Percentiles rank a stretch among this genome's conserved stretches.
phyloP scores from a whole-genome alignment of 257 asterid species.

The Osmanthus fragrans region DNA sequence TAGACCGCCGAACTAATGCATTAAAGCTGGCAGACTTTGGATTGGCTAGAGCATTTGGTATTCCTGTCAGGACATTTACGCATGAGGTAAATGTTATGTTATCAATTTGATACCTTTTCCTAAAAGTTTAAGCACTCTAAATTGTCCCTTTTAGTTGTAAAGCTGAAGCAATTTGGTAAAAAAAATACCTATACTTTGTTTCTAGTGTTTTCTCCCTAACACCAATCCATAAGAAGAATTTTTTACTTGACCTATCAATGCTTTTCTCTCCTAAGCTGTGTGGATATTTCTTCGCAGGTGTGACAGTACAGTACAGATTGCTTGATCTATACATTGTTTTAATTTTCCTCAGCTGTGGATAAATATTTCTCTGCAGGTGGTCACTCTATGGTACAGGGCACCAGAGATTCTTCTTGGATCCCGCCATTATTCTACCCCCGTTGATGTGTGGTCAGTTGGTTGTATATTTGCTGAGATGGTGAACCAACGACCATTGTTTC shows the following conservation, averaged over 20 bases:
- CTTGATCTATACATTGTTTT: conserved; percentile 2
- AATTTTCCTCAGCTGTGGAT: conserved; percentile 12
- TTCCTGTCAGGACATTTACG: conserved; percentile 93
- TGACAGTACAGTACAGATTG: background rate
- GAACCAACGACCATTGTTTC: conserved; percentile 72
- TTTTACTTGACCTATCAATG: background rate
- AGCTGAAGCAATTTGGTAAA: background rate
- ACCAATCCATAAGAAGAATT: conserved; percentile 6
- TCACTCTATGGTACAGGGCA: conserved; percentile 97
- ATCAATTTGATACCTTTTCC: conserved; percentile 8
- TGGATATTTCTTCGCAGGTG: background rate
- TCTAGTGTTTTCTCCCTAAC: conserved; percentile 3
- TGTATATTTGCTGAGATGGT: conserved; percentile 99
- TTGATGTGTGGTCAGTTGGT: conserved; percentile 97
- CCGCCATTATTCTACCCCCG: conserved; percentile 94
- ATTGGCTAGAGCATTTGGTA: conserved; percentile 95
- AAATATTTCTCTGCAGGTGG: conserved; percentile 57
- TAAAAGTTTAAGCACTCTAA: background rate
- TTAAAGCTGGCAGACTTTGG: conserved; percentile 98
- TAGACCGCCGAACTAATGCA: conserved; percentile 83
- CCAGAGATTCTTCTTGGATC: conserved; percentile 97
- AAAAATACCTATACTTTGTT: background rate
- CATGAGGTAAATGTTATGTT: conserved; percentile 65
- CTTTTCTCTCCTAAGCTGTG: background rate
- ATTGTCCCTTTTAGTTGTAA: conserved; percentile 4